These are phyloP conservation scores for Triticum turgidum DNA, from an alignment of 176 grass and related monocot genomes.

Conservation along the genomic window DNA sequence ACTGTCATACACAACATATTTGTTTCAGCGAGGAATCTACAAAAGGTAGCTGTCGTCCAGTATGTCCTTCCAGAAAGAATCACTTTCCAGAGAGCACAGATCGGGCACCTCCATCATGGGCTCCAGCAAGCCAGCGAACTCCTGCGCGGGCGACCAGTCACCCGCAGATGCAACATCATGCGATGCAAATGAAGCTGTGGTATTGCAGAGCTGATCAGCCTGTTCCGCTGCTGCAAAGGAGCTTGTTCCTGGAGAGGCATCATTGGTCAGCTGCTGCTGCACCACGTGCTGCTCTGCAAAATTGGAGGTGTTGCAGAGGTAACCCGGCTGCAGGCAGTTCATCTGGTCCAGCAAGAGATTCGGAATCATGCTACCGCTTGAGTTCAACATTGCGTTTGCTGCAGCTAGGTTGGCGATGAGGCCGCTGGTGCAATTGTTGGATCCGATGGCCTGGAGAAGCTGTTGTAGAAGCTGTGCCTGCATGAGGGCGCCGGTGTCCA, in stretches of 20 bases:
- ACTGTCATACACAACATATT: neutral
- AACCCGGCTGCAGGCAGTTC: neutral
- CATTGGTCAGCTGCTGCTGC: neutral
- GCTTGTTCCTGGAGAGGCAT: neutral
- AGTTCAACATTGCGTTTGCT: slow-evolving; percentile 5
- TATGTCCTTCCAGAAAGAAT: slow-evolving; percentile 38
- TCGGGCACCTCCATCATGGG: slow-evolving; percentile 3
- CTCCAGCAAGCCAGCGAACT: slow-evolving; percentile 27
- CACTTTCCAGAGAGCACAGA: slow-evolving; percentile 30
- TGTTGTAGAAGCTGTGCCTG: slow-evolving; percentile 41
- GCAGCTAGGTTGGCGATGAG: neutral
- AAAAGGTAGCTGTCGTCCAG: slow-evolving; percentile 14
- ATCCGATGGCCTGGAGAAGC: slow-evolving; percentile 20
- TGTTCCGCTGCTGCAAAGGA: neutral
- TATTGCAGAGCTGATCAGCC: neutral
- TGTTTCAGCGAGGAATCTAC: neutral
- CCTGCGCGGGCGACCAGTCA: neutral
- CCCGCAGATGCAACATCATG: neutral
- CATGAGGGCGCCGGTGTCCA: neutral
- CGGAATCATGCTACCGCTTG: neutral
- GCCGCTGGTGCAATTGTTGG: neutral
- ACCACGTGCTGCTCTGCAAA: slow-evolving; percentile 4
- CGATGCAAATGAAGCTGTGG: neutral
- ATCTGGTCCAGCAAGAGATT: slow-evolving; percentile 11
- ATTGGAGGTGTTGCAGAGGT: neutral